Evolutionary conservation across 352 stramenopile genomes (phyloP).

Genomic region (Pythium sukuiense): DNA sequence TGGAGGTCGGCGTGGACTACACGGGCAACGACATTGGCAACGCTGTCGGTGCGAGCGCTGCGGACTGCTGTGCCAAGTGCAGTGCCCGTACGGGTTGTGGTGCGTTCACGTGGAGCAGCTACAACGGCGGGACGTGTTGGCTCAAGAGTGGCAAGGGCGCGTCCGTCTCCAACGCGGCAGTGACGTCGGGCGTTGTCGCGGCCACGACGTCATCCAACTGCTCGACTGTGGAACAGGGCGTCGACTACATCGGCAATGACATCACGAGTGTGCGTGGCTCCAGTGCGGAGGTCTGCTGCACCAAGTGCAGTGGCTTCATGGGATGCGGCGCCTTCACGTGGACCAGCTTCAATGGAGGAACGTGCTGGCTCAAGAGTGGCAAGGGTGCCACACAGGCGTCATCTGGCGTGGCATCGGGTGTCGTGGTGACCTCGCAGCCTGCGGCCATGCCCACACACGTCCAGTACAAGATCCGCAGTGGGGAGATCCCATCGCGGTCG

Average conservation of each 20-base stretch:
- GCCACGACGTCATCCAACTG: not conserved
- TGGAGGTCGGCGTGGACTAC: not conserved
- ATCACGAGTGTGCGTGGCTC: constrained; percentile 3
- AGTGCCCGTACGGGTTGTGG: not conserved
- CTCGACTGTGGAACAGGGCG: no score
- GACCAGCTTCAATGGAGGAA: not conserved
- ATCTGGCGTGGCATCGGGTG: not conserved
- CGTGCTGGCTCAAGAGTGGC: not conserved
- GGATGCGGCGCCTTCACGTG: not conserved
- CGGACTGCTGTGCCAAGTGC: not conserved
- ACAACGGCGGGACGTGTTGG: constrained; percentile 54
- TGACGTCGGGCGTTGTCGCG: not conserved
- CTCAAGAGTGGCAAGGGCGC: constrained; percentile 43
- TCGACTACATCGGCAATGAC: constrained; percentile 28
- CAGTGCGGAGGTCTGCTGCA: not conserved
- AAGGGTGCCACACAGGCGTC: not conserved
- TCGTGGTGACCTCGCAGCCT: no score
- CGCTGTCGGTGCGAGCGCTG: no score
- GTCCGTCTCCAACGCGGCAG: not conserved
- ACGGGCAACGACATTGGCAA: not conserved
- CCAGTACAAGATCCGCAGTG: constrained; percentile 24
- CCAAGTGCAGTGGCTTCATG: not conserved
- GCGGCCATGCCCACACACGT: constrained; percentile 12
- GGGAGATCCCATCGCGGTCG: constrained; percentile 27
- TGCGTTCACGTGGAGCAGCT: constrained; percentile 40